These are phyloP conservation scores for Penicillium bovifimosum DNA, from an alignment of 495 filamentous ascomycete genomes.

Conservation along the genomic window DNA sequence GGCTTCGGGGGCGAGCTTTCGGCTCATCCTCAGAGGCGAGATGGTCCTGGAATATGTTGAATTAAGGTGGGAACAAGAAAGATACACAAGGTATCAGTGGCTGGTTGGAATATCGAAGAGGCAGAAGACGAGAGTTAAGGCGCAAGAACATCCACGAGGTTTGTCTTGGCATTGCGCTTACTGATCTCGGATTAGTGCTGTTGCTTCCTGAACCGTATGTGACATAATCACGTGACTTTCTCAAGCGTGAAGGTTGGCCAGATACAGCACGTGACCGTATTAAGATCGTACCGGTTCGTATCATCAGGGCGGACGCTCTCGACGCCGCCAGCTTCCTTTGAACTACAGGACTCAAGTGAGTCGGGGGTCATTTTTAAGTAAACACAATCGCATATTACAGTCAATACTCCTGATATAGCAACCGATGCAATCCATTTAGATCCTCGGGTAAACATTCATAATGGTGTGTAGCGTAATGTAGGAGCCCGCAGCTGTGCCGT, in stretches of 20 bases:
- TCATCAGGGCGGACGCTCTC: conserved; percentile 15
- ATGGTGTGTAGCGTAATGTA: conserved; percentile 1
- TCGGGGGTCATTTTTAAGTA: neutral
- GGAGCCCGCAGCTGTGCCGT: conserved; percentile 16
- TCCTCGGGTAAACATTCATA: neutral
- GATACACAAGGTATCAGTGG: conserved; percentile 28
- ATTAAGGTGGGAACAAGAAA: conserved; percentile 13
- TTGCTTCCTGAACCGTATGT: conserved; percentile 1
- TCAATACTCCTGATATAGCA: neutral
- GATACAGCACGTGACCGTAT: conserved; percentile 11
- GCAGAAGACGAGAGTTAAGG: conserved; percentile 12
- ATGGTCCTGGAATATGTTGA: conserved; percentile 4
- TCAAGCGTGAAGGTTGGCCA: conserved; percentile 1
- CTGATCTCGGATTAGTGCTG: conserved; percentile 30
- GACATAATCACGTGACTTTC: conserved; percentile 10
- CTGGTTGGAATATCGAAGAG: conserved; percentile 11
- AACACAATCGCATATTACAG: neutral
- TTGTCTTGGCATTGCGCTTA: conserved; percentile 21
- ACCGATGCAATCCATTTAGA: neutral
- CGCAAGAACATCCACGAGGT: conserved; percentile 19
- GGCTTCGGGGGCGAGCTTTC: conserved; percentile 92
- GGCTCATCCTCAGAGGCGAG: conserved; percentile 44
- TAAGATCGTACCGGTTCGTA: conserved; percentile 10
- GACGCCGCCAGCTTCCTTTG: conserved; percentile 14
- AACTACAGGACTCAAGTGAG: neutral